phyloP scores from a whole-genome alignment of 768 basidiomycete species.

The Pulveroboletus sp. region DNA sequence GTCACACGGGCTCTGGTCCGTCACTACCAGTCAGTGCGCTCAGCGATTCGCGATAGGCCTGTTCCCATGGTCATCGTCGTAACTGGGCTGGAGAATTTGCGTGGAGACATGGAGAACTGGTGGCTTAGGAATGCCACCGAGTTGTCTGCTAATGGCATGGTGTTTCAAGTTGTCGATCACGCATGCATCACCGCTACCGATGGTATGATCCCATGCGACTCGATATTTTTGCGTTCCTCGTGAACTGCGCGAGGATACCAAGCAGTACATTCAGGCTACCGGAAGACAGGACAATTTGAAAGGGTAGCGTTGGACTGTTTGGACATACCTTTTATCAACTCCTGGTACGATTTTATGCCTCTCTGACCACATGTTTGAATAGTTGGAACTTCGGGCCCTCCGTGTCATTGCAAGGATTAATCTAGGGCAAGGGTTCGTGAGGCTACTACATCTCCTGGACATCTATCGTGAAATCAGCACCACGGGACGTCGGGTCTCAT shows the following conservation, averaged over 20 bases:
- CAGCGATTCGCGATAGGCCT: constrained; percentile 25
- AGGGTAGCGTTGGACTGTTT: constrained; percentile 11
- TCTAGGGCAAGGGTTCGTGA: constrained; percentile 2
- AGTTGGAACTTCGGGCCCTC: background rate
- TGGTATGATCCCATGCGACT: constrained; percentile 20
- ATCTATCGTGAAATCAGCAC: background rate
- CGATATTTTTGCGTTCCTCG: constrained; percentile 4
- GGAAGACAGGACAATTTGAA: background rate
- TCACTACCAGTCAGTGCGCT: constrained; percentile 37
- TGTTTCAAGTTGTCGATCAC: constrained; percentile 28
- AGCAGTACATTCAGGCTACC: background rate
- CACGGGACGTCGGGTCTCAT: too few species aligned
- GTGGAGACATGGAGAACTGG: constrained; percentile 34
- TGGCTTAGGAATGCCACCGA: constrained; percentile 27
- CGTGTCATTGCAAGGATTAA: too few species aligned
- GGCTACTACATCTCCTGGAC: too few species aligned
- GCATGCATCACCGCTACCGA: constrained; percentile 33
- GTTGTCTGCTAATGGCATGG: constrained; percentile 22
- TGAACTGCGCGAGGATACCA: constrained; percentile 1
- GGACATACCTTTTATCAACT: constrained; percentile 16
- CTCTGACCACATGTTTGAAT: background rate
- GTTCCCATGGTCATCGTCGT: constrained; percentile 39
- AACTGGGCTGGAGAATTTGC: constrained; percentile 37
- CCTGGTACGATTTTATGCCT: background rate
- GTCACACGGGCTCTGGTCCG: constrained; percentile 36